Evolutionary conservation across 352 stramenopile genomes (phyloP).

Genomic region (Aphanomyces cochlioides): DNA sequence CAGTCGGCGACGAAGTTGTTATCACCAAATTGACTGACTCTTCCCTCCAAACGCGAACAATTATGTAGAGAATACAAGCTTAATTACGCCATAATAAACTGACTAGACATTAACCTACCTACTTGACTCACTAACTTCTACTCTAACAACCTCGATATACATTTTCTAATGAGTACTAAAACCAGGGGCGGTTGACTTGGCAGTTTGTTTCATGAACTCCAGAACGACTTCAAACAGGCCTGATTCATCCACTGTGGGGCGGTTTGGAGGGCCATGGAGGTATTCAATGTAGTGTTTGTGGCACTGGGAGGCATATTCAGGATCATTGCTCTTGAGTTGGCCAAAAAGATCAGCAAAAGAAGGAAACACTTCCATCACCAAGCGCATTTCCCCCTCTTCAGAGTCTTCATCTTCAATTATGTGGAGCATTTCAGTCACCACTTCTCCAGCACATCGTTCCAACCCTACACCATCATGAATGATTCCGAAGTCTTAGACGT

Average conservation of each 20-base stretch:
- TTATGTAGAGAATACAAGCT: too few relatives aligned
- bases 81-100: too few relatives aligned
- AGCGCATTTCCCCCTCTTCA: conserved; percentile 74
- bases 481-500: not conserved
- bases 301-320: conserved; percentile 78
- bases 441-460: conserved; percentile 81
- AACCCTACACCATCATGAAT: conserved; percentile 42
- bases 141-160: not conserved
- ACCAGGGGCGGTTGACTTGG: not conserved
- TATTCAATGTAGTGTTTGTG: conserved; percentile 84
- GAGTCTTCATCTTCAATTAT: conserved; percentile 75
- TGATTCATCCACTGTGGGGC: conserved; percentile 63
- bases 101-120: not conserved
- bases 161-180: not conserved
- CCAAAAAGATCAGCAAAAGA: conserved; percentile 84
- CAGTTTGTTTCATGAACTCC: conserved; percentile 46
- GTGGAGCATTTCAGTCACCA: conserved; percentile 80
- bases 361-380: conserved; percentile 84
- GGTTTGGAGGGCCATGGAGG: conserved; percentile 80
- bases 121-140: conserved; percentile 12
- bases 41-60: too few relatives aligned
- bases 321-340: conserved; percentile 73
- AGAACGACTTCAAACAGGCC: conserved; percentile 71
- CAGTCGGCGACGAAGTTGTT: not conserved
- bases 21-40: too few relatives aligned